A percentile compares a stretch with the other conserved stretches of the same genome.
Conservation (phyloP, 2,329 filamentous ascomycete species). For the Torrubiella hemipterigena region DNA sequence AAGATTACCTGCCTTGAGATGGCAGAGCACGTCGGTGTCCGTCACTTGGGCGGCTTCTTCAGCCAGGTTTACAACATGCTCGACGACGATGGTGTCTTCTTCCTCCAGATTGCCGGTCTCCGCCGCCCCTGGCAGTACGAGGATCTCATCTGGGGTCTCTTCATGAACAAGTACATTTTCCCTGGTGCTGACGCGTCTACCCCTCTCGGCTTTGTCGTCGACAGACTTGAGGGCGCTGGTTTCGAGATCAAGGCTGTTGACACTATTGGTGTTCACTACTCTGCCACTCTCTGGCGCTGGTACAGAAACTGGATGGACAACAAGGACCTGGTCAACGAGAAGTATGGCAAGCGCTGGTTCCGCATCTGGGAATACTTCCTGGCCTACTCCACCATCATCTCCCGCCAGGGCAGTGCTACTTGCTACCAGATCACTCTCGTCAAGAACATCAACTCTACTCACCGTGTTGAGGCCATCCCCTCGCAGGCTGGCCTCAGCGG, state of each 20-base stretch:
- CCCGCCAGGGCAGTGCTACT: conserved; percentile 71
- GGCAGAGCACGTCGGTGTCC: conserved; percentile 96
- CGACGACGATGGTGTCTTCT: conserved; percentile 91
- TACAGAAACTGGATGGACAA: conserved; percentile 98
- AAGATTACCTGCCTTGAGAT: conserved; percentile 98
- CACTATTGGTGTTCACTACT: conserved; percentile 94
- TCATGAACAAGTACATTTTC: conserved; percentile 99
- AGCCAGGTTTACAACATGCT: conserved; percentile 90
- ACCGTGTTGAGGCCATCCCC: conserved; percentile 63
- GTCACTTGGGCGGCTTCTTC: conserved; percentile 71
- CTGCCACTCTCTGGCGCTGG: conserved; percentile 93
- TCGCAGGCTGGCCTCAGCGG: conserved; percentile 58
- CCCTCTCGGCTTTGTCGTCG: conserved; percentile 77
- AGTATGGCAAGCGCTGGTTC: conserved; percentile 94
- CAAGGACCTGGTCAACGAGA: conserved; percentile 80
- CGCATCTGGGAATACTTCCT: conserved; percentile 92
- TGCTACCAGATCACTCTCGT: conserved; percentile 80
- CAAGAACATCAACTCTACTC: conserved; percentile 83
- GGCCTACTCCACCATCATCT: conserved; percentile 71
- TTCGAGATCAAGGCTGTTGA: conserved; percentile 80
- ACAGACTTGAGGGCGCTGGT: conserved; percentile 62
- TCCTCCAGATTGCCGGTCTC: conserved; percentile 89
- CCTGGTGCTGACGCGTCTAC: conserved; percentile 93
- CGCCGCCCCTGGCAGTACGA: conserved; percentile 96
- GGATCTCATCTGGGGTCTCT: conserved; percentile 94